Conservation (phyloP, 805 yeast species). For the Saccharomyces eubayanus region DNA sequence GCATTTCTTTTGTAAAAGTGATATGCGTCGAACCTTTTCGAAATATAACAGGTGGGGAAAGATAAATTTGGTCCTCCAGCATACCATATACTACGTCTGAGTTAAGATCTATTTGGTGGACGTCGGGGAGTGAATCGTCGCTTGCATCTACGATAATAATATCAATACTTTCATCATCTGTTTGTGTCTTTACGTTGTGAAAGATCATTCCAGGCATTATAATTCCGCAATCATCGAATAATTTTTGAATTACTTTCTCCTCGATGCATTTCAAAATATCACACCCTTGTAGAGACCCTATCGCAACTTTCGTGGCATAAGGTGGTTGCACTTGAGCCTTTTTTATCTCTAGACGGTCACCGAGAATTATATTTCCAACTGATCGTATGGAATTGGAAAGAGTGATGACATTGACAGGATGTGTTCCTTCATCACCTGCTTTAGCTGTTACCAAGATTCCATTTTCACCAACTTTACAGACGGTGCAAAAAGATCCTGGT, state of each 20-base stretch:
- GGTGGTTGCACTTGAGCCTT: slow-evolving; percentile 44
- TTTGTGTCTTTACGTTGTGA: slow-evolving; percentile 15
- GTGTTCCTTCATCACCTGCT: slow-evolving; percentile 30
- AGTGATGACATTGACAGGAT: slow-evolving; percentile 36
- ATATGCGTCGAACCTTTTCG: slow-evolving; percentile 30
- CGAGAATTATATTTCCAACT: slow-evolving; percentile 38
- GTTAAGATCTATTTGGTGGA: slow-evolving; percentile 28
- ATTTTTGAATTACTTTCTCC: slow-evolving; percentile 32
- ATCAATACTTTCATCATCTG: slow-evolving; percentile 9
- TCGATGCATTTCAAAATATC: slow-evolving; percentile 14
- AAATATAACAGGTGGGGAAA: slow-evolving; percentile 44
- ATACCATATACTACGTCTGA: slow-evolving; percentile 13
- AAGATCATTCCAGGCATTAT: slow-evolving; percentile 48
- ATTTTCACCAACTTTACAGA: slow-evolving; percentile 39
- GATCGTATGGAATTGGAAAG: slow-evolving; percentile 41
- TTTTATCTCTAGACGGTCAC: slow-evolving; percentile 43
- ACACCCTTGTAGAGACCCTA: slow-evolving; percentile 27
- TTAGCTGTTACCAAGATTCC: slow-evolving; percentile 41
- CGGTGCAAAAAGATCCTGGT: slow-evolving; percentile 39
- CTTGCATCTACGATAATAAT: slow-evolving; percentile 20
- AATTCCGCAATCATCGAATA: slow-evolving; percentile 48
- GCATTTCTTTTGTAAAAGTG: slow-evolving; percentile 15
- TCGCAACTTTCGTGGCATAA: slow-evolving; percentile 32
- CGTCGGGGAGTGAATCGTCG: slow-evolving; percentile 33
- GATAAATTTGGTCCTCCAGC: slow-evolving; percentile 19